Percentiles rank a stretch among this genome's conserved stretches.
phyloP scores from a whole-genome alignment of 2,329 filamentous ascomycete genomes.

The Orbilia oligospora region DNA sequence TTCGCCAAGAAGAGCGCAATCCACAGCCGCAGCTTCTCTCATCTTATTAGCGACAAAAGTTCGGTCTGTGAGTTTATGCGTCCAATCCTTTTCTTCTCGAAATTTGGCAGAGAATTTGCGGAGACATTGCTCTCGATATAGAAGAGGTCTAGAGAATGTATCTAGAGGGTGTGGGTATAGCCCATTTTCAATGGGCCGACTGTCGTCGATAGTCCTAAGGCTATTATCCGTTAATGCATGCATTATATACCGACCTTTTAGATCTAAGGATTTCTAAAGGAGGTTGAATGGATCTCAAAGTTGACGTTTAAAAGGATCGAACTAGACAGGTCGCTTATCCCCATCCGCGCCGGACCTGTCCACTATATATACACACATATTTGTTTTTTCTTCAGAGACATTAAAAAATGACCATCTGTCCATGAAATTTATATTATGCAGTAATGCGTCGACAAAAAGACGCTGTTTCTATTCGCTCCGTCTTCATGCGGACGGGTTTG shows the following conservation, averaged over 20 bases:
- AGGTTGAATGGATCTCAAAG: background rate
- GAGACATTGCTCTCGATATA: constrained; percentile 25
- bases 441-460: background rate
- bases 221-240: background rate
- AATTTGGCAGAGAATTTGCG: constrained; percentile 16
- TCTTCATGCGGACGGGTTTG: constrained; percentile 21
- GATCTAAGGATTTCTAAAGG: background rate
- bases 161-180: constrained; percentile 11
- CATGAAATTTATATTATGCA: background rate
- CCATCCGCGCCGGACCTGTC: background rate
- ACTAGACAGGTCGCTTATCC: background rate
- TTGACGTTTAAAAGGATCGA: background rate
- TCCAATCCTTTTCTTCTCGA: constrained; percentile 28
- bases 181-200: background rate
- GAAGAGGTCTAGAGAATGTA: constrained; percentile 4
- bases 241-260: background rate
- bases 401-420: background rate
- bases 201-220: background rate
- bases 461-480: background rate
- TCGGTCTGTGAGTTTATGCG: constrained; percentile 10
- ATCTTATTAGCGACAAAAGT: constrained; percentile 1
- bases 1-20: background rate
- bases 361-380: background rate
- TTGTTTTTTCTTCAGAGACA: background rate
- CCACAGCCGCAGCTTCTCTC: background rate